Conservation (phyloP, 2,329 filamentous ascomycete genomes). For the Biscogniauxia mediterranea region DNA sequence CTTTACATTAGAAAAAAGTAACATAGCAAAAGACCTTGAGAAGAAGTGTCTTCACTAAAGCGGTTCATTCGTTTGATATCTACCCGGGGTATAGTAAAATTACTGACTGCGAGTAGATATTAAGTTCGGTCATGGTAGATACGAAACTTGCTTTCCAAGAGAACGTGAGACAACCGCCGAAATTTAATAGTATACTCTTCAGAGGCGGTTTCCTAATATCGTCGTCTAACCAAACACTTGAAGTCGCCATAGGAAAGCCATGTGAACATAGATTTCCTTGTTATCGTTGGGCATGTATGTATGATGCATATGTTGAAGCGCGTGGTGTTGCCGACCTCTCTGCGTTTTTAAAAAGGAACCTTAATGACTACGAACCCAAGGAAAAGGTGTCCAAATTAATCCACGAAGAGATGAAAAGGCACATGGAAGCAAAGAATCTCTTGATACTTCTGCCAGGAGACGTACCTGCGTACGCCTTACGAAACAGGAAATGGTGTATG, state of each 20-base stretch:
- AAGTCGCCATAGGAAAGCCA: background rate
- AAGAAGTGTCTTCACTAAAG: background rate
- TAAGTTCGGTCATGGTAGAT: conserved; percentile 32
- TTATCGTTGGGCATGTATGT: conserved; percentile 1
- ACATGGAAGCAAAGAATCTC: conserved; percentile 17
- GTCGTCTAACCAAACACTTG: no score
- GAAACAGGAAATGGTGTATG: conserved; percentile 31
- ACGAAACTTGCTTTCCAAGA: conserved; percentile 26
- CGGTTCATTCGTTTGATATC: background rate
- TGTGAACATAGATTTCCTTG: background rate
- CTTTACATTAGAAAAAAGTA: background rate
- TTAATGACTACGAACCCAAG: conserved; percentile 17
- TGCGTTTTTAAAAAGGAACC: background rate
- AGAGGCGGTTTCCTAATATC: no score
- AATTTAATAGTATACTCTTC: background rate
- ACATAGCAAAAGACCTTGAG: background rate
- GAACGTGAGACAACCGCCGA: background rate
- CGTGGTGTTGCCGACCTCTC: conserved; percentile 4
- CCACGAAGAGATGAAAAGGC: conserved; percentile 5
- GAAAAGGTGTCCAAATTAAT: conserved; percentile 4
- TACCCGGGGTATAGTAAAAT: background rate
- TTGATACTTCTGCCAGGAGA: conserved; percentile 21
- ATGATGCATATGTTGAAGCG: background rate
- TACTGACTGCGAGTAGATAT: conserved; percentile 18
- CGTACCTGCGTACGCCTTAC: conserved; percentile 26